Base-by-base conservation (phyloP, 305 asterid species). In the Fraxinus greggii region DNA sequence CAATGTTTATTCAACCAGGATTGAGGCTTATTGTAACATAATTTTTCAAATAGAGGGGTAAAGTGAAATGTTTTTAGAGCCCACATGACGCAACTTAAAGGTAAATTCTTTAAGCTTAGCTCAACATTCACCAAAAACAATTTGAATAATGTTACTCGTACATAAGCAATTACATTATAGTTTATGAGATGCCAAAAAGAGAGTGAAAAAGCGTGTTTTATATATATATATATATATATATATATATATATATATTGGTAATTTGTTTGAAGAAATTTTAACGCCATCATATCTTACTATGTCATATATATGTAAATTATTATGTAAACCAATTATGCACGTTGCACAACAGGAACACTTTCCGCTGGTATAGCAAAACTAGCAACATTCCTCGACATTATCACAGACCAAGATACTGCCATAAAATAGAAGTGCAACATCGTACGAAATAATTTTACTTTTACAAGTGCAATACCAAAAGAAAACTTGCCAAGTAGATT, bases 381-480 rank as follows among this genome's bases (percentile, higher is more conserved):
- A 10, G 33, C 73, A 26, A 26, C 72, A 32, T 63, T 23, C 9
- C 31, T 21, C n/a, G 17, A 63, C 32, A 19, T 8, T 31, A 65
- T 65, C 19, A 9, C 33, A 24, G 73, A 26, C 73, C 72, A 24
- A 65, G 7, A 26, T 9, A 10, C 73, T 3, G 73, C 73, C 73
- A 9, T 65, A 26, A 65, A 26, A 65, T 65, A 26, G 19, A 65
- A 65, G 73, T 26, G 73, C 35, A 65, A 65, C 73, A 26, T 65
- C 33, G n/a, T 65, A 10, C 72, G 7, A 23, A 65, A 10, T 65
- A 65, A 3, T 65, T 54, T 56, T 56, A 56, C 33, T 65, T 26
- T 29, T 29, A 70, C 45, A 38, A 51, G 79, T 8, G 76, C 82
- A 85, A 79, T 80, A 78, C 67, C 38, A 54, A 45, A 75, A 5